Conservation (phyloP, 768 basidiomycete genomes). For the Roridomyces roridus region DNA sequence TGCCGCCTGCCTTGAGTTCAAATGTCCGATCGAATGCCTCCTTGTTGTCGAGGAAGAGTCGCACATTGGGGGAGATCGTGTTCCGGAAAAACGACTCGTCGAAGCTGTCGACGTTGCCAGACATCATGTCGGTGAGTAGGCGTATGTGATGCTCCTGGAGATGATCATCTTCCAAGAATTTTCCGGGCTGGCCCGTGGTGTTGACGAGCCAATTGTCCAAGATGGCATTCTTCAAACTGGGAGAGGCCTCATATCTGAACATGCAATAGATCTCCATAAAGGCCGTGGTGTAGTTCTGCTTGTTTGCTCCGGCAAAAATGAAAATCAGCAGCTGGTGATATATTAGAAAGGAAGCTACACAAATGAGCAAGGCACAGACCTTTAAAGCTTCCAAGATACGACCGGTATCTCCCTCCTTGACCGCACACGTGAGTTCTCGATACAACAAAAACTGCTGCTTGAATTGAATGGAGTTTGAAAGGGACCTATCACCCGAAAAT, state of each 20-base stretch:
- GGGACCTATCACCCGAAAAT: slow-evolving; percentile 29
- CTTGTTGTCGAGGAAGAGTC: slow-evolving; percentile 26
- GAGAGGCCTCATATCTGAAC: slow-evolving; percentile 28
- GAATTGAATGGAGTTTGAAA: slow-evolving; percentile 30
- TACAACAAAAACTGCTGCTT: slow-evolving; percentile 27
- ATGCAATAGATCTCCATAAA: slow-evolving; percentile 31
- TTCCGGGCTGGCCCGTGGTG: slow-evolving; percentile 18
- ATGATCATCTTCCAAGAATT: slow-evolving; percentile 25
- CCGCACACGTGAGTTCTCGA: slow-evolving; percentile 28
- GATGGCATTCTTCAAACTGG: slow-evolving; percentile 22
- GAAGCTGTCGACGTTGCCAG: slow-evolving; percentile 25
- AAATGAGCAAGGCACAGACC: slow-evolving; percentile 25
- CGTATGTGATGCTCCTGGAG: slow-evolving; percentile 32
- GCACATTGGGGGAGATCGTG: slow-evolving; percentile 31
- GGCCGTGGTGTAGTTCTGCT: slow-evolving; percentile 29
- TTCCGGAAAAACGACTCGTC: slow-evolving; percentile 28
- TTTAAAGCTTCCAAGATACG: slow-evolving; percentile 34
- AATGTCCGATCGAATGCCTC: slow-evolving; percentile 27
- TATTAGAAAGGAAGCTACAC: no score
- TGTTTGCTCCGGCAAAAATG: not conserved
- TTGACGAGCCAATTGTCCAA: slow-evolving; percentile 32
- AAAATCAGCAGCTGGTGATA: slow-evolving; percentile 2
- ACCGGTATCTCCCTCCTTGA: slow-evolving; percentile 37
- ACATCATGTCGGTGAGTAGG: slow-evolving; percentile 25
- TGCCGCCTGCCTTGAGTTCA: slow-evolving; percentile 4